Evolutionary conservation across 2,329 filamentous ascomycete species (phyloP), one percentile per base, ranked within the genome.

Genomic region (Colletotrichum neosansevieriae): DNA sequence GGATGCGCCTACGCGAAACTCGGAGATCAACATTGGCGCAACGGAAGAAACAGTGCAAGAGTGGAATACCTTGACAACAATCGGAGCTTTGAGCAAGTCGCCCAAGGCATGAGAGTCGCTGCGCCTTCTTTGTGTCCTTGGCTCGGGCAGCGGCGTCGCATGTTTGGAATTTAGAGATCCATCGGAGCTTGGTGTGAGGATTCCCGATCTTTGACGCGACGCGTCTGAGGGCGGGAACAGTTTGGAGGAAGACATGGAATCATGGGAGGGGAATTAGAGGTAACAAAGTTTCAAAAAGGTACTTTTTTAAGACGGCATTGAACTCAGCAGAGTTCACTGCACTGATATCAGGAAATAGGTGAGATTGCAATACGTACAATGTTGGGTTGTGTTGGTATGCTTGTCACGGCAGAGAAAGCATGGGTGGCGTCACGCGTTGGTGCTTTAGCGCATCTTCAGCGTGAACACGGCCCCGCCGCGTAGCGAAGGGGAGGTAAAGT

Each of bases 1-100:
- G 87, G 88, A 73, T 89, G 82, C 45, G 87, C 84, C 88, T 91
- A 63, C 56, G 47, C 54, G 66, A 19, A 40, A 54, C 70, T 76
- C 50, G 78, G 71, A 29, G 7, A 40, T 24, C 21, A 13, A 17
- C 32, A n/a, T 47, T 13, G 29, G 7, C 29, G 60, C 24, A 19
- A 63, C 49, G 36, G 36, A 24, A 5, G 51, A 21, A 21, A 17
- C 40, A 10, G 17, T 21, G n/a, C 29, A 58, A 19, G 10, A 38
- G 32, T 29, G n/a, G 73, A 78, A 21, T 71, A 87, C 86, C 81
- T 85, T 86, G 73, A 89, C 76, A 36, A 84, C 79, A 70, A 89
- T 82, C n/a, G 82, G 77, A 6, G 83, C 78, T 69, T 82, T 85
- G 32, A 89, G 79, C 7, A 89, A 78, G 47, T 86, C 80, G 58